These are phyloP conservation scores for Lathyrus oleraceus DNA, from an alignment of 306 rosid genomes.

Conservation along the genomic window DNA sequence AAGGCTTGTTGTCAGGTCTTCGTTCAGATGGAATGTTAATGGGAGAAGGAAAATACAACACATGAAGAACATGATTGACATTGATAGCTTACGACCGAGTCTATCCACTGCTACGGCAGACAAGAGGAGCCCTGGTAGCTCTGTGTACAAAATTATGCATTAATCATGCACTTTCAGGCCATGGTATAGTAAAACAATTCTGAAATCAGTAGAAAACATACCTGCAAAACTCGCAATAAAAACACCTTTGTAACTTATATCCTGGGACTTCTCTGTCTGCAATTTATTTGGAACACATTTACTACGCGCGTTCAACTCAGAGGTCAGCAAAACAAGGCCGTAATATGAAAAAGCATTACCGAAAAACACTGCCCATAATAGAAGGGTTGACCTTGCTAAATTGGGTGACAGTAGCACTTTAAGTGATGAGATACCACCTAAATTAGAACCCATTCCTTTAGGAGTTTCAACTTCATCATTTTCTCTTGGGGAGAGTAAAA, in stretches of 20 bases:
- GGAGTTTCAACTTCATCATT: conserved; percentile 42
- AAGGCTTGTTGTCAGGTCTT: conserved; percentile 68
- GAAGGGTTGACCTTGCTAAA: conserved; percentile 75
- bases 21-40: conserved; percentile 58
- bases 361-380: conserved; percentile 86
- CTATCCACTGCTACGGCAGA: conserved; percentile 80
- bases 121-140: conserved; percentile 84
- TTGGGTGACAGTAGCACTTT: conserved; percentile 71
- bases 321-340: conserved; percentile 93
- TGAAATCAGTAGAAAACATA: conserved; percentile 37
- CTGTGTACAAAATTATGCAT: conserved; percentile 57
- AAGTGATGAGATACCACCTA: conserved; percentile 60
- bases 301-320: conserved; percentile 67
- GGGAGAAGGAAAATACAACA: conserved; percentile 83
- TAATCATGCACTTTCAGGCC: conserved; percentile 38
- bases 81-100: conserved; percentile 85
- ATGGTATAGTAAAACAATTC: conserved; percentile 16
- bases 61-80: conserved; percentile 84
- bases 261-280: conserved; percentile 51
- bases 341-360: conserved; percentile 96
- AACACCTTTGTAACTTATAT: conserved; percentile 60
- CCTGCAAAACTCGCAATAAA: conserved; percentile 96
- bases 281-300: conserved; percentile 49
- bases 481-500: conserved; percentile 53
- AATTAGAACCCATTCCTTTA: conserved; percentile 42